phyloP scores from a whole-genome alignment of 2,329 filamentous ascomycete genomes.

The Ophiostoma sp. region DNA sequence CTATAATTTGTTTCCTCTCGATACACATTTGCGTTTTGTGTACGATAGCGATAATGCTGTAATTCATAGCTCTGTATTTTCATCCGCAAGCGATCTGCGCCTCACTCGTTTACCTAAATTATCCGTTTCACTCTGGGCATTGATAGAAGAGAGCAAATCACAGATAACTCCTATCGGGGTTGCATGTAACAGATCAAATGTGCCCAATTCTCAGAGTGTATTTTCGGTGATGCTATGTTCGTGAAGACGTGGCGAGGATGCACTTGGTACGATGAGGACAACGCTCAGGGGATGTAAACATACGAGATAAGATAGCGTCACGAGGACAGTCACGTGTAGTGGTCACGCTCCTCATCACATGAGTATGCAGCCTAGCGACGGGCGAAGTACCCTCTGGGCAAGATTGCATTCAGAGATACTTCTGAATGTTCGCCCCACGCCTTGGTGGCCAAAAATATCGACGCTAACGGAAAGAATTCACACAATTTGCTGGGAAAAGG shows the following conservation, averaged over 20 bases:
- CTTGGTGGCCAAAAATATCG: slow-evolving; percentile 25
- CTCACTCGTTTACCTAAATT: too few species aligned
- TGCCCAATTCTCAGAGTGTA: too few species aligned
- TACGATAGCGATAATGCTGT: background rate
- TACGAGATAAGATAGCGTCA: background rate
- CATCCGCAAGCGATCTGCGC: background rate
- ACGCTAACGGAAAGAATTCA: slow-evolving; percentile 20
- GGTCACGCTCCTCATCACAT: background rate
- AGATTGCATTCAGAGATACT: background rate
- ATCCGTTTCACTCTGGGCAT: too few species aligned
- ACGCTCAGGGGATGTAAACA: too few species aligned
- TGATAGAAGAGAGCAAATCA: too few species aligned
- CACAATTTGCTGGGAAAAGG: slow-evolving; percentile 16
- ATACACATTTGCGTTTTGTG: background rate
- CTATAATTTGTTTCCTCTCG: background rate
- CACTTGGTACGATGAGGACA: too few species aligned
- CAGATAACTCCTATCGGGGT: too few species aligned
- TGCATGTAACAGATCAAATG: too few species aligned
- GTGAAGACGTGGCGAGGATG: too few species aligned
- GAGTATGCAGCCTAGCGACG: background rate
- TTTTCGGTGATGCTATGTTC: too few species aligned
- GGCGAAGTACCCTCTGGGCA: slow-evolving; percentile 7
- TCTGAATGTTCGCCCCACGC: slow-evolving; percentile 21
- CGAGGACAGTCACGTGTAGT: background rate
- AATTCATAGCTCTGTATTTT: background rate